A percentile compares a stretch with the other conserved stretches of the same genome.
Conservation (phyloP, 768 basidiomycete genomes). For the Tricholomella constricta region DNA sequence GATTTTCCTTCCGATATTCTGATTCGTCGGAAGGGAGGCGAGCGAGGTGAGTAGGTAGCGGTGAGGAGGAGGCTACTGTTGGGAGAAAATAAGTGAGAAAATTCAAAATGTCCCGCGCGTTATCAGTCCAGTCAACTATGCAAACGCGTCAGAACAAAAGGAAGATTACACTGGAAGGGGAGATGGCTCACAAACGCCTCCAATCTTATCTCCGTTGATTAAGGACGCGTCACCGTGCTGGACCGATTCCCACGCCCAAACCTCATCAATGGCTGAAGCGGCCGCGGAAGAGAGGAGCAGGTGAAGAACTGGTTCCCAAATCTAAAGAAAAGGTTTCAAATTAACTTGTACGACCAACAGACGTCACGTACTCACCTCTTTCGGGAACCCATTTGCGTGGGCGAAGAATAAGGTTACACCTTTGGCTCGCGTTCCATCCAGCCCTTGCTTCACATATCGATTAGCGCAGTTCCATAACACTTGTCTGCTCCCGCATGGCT, state of each 20-base stretch:
- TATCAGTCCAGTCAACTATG: constrained; percentile 77
- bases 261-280: constrained; percentile 52
- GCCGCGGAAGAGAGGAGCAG: constrained; percentile 48
- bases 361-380: constrained; percentile 58
- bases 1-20: constrained; percentile 41
- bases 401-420: constrained; percentile 74
- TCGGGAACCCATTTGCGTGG: constrained; percentile 88
- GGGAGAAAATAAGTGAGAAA: constrained; percentile 75
- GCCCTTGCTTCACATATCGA: constrained; percentile 55
- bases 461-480: constrained; percentile 74
- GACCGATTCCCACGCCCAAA: constrained; percentile 84
- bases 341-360: background rate
- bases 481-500: constrained; percentile 39
- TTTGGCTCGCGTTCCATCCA: constrained; percentile 23
- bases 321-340: constrained; percentile 41
- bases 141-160: background rate
- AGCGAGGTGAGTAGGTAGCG: constrained; percentile 55
- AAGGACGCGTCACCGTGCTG: constrained; percentile 86
- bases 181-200: constrained; percentile 58
- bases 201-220: constrained; percentile 59
- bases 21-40: constrained; percentile 48
- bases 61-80: constrained; percentile 25
- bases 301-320: constrained; percentile 72
- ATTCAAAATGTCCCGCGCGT: constrained; percentile 75
- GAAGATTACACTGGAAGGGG: background rate